Percentiles rank a stretch among this genome's conserved stretches.
phyloP scores from a whole-genome alignment of 768 basidiomycete species.

The Tylopilus intermedius region DNA sequence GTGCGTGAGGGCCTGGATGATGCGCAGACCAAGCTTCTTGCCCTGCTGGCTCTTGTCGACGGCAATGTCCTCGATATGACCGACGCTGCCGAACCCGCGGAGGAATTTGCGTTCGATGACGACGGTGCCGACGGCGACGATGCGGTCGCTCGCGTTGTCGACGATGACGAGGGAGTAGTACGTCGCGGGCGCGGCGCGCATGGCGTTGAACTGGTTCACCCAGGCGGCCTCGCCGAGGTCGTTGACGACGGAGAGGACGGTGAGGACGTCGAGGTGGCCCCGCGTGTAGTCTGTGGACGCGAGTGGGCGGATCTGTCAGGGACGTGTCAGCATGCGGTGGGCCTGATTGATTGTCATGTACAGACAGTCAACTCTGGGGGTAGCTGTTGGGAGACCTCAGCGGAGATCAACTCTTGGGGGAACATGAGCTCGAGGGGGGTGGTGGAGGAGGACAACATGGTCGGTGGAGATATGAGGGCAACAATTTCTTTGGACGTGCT shows the following conservation, averaged over 20 bases:
- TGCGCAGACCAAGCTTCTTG: slow-evolving; percentile 80
- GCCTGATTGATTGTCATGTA: not conserved
- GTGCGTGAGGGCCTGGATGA: slow-evolving; percentile 81
- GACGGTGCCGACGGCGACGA: slow-evolving; percentile 80
- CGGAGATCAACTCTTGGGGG: slow-evolving; percentile 63
- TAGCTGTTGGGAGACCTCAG: slow-evolving; percentile 53
- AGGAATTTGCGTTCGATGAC: slow-evolving; percentile 95
- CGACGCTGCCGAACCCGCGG: slow-evolving; percentile 76
- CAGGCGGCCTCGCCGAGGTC: slow-evolving; percentile 66
- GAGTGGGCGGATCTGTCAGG: slow-evolving; percentile 80
- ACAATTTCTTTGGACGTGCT: too few species aligned
- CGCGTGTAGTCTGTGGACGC: slow-evolving; percentile 78
- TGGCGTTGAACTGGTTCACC: slow-evolving; percentile 59
- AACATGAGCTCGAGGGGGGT: slow-evolving; percentile 78
- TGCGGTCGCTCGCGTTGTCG: slow-evolving; percentile 63
- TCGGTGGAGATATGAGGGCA: not conserved
- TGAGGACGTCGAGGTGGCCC: slow-evolving; percentile 79
- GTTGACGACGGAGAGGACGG: slow-evolving; percentile 64
- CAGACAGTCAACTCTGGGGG: slow-evolving; percentile 40
- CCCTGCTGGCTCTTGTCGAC: slow-evolving; percentile 87
- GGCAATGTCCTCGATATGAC: slow-evolving; percentile 98
- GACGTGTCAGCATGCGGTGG: slow-evolving; percentile 1
- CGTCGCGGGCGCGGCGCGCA: slow-evolving; percentile 51
- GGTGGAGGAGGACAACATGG: slow-evolving; percentile 21
- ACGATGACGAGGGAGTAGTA: slow-evolving; percentile 88